Base-by-base conservation (phyloP, 768 basidiomycete species). In the Pleurotus citrinopileatus region DNA sequence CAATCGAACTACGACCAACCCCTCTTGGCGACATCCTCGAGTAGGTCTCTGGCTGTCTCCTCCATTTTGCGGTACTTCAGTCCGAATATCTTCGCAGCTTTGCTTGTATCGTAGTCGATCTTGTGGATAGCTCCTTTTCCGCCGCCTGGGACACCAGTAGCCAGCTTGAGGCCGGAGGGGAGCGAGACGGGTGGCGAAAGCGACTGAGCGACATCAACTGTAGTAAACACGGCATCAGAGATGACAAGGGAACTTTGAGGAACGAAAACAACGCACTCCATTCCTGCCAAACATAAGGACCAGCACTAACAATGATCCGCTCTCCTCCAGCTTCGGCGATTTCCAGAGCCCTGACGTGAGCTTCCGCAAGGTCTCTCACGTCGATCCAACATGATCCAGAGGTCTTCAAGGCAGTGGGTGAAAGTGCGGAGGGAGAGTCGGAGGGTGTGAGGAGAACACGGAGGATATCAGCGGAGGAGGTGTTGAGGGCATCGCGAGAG, bases 281-380 rank as follows among this genome's bases (percentile, higher is more conserved):
- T 25, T 67, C 65, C 44, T 67, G 63, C 66, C 66, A 67, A 13
- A 63, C 53, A 37, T 47, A 65, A 0, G 59, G 52, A 1, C 55
- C 55, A 17, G 29, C 29, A 19, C 48, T 34, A 12, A 59, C 42
- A 27, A 83, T 70, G 63, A 82, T 74, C 29, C 83, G 69, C 48
- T 82, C 68, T 2, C 77, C 77, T 4, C 72, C 72, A 0, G 82
- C 82, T 9, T 72, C 72, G 8, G 68, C 63, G 27, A 68, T 72
- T 45, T 71, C 70, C 15, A 85, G 65, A 12, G 80, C 78, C 15
- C 67, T 63, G 2, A 70, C 67, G 58, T 84, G 83, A 1, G 75
- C 81, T 23, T 70, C 66, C 0, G 78, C 80, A 34, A 80, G 65
- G 61, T 80, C 77, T 19, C 77, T 70, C 7, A 78, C 76, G 40